Conservation (phyloP, 1,284 basidiomycete species). For the Melampsora americana region DNA sequence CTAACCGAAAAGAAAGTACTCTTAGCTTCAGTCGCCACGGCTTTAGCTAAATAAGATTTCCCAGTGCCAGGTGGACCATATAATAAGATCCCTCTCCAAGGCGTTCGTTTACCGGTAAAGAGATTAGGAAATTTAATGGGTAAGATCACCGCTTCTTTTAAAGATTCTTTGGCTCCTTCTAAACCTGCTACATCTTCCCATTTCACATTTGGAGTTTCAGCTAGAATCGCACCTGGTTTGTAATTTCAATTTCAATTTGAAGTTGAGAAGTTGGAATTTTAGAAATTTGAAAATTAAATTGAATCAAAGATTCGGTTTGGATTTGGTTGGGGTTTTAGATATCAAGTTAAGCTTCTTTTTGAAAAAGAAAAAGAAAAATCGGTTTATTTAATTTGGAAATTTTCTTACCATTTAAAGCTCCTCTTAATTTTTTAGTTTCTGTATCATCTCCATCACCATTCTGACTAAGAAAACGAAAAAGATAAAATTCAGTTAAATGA, state of each 20-base stretch:
- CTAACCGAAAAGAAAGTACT: constrained; percentile 97
- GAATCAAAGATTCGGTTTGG: not conserved
- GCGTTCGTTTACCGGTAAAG: constrained; percentile 95
- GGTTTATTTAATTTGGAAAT: no score
- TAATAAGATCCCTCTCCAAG: constrained; percentile 90
- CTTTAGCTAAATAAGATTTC: constrained; percentile 92
- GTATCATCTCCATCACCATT: constrained; percentile 78
- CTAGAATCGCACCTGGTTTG: constrained; percentile 70
- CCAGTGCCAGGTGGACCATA: constrained; percentile 96
- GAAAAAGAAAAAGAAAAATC: no score
- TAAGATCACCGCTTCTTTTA: constrained; percentile 97
- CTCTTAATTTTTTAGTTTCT: constrained; percentile 90
- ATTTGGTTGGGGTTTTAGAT: no score
- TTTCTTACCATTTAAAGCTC: constrained; percentile 67
- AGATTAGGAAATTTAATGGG: constrained; percentile 98
- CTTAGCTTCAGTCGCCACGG: constrained; percentile 97
- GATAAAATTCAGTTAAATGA: constrained; percentile 14
- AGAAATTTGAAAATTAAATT: no score
- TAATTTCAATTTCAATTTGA: no score
- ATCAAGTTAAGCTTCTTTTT: no score
- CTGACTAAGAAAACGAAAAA: constrained; percentile 51
- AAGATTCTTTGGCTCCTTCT: constrained; percentile 85
- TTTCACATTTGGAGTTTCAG: constrained; percentile 90
- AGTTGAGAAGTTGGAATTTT: no score
- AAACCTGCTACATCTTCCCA: constrained; percentile 99